Conservation (phyloP, 1,139 yeast genomes). For the Lodderomyces margitis region DNA sequence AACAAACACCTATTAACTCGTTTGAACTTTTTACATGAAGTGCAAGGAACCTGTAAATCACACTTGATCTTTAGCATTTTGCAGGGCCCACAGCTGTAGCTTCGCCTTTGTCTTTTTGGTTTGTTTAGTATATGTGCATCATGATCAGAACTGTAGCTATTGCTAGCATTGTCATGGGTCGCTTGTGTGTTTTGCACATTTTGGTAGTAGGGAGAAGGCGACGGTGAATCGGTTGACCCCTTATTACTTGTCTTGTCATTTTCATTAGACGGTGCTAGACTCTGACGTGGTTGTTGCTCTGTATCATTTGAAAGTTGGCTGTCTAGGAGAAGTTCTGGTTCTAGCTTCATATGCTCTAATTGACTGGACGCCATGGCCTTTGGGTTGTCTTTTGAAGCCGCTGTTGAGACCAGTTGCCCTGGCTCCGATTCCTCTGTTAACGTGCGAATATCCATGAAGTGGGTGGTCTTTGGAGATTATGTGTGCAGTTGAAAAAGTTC, state of each 20-base stretch:
- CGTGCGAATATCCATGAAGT: neutral
- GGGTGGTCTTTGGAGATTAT: too few relatives aligned
- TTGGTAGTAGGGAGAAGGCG: neutral
- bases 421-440: neutral
- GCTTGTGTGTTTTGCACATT: neutral
- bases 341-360: neutral
- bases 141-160: neutral
- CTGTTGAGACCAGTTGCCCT: neutral
- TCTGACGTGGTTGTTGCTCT: neutral
- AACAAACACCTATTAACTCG: constrained; percentile 36
- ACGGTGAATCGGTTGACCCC: neutral
- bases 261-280: neutral
- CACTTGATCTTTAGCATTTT: constrained; percentile 53
- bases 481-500: too few relatives aligned
- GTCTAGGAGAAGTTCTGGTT: neutral
- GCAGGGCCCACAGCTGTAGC: constrained; percentile 60
- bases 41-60: constrained; percentile 50
- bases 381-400: neutral
- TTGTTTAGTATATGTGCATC: constrained; percentile 7
- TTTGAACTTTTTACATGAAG: constrained; percentile 45
- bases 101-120: constrained; percentile 40
- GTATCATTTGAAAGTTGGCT: neutral
- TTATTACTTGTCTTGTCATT: neutral
- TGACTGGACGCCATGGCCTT: too few relatives aligned
- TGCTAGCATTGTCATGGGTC: neutral